Conservation (phyloP, 768 basidiomycete genomes). For the Boletus sensibilis region DNA sequence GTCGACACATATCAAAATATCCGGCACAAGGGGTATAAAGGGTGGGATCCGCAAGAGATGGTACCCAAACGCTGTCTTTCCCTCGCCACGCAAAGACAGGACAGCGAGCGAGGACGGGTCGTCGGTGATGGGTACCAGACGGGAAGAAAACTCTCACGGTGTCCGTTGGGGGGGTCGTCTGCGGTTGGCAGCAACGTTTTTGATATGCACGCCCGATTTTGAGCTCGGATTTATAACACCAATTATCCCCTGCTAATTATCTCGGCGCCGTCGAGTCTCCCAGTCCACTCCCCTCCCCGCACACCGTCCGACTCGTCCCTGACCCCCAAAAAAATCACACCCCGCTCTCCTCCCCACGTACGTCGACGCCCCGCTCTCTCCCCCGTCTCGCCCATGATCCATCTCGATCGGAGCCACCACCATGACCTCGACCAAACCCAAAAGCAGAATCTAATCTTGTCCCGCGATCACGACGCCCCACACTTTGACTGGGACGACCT, state of each 20-base stretch:
- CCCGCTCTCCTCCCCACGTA: neutral
- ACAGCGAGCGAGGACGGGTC: neutral
- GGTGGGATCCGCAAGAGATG: conserved; percentile 7
- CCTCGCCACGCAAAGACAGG: neutral
- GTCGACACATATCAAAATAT: conserved; percentile 18
- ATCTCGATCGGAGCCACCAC: conserved; percentile 53
- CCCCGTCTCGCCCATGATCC: conserved; percentile 40
- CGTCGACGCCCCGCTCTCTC: neutral
- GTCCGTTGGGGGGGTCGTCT: conserved; percentile 11
- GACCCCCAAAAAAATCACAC: neutral
- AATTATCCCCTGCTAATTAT: conserved; percentile 18
- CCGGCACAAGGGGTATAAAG: conserved; percentile 14
- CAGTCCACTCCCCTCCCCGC: neutral
- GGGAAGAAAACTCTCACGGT: conserved; percentile 31
- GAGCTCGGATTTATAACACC: conserved; percentile 32
- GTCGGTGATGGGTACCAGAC: conserved; percentile 4
- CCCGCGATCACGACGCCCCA: conserved; percentile 33
- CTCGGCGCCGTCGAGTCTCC: neutral
- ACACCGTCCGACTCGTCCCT: conserved; percentile 4
- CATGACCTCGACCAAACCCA: conserved; percentile 38
- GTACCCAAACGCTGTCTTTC: neutral
- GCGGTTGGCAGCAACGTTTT: conserved; percentile 26
- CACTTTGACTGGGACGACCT: conserved; percentile 38
- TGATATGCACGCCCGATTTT: conserved; percentile 35
- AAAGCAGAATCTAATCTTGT: conserved; percentile 45